Evolutionary conservation across 176 grass and related monocot genomes (phyloP), one percentile per base, ranked within the genome.

Genomic region (Themeda triandra): DNA sequence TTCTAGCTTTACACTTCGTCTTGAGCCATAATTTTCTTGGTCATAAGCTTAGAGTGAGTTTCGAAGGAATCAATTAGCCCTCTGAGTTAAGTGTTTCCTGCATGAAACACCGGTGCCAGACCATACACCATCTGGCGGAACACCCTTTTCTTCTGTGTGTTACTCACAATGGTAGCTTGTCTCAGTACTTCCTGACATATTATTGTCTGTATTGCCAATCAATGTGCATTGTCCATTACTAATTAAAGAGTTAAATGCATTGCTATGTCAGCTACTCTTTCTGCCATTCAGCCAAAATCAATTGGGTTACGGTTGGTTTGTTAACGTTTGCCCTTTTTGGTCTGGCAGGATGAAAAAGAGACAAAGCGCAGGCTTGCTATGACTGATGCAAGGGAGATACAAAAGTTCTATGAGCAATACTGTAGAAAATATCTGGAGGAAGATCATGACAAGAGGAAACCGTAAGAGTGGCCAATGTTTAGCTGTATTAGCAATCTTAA

Each of bases 351-450:
- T 92, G 96, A 94, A 87, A 17, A 27, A 2, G 91, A 92, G 4
- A 92, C 86, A 80, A 4, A 31, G 31, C 83, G 62, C 51, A 76
- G 0, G n/a, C 88, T 91, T 63, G 89, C 91, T 25, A 13, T 1
- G 59, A 89, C 63, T 15, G 96, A 98, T 81, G 71, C 91, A 79
- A 83, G 25, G 62, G 96, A 96, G 87, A 91, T 98, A 78, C 93
- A 96, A 48, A 83, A 0, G 74, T 98, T 91, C 78, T 96, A 95
- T 72, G 63, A 87, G 68, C 5, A 14, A 7, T 98, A 96, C 76
- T 94, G 91, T 80, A 75, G 10, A 54, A 73, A 69, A 30, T 42
- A 92, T 84, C 79, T 95, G 6, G 89, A 66, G 77, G 87, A 97
- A 9, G 88, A 53, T 48, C 3, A 73, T 35, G 46, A 58, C 18